A percentile compares a stretch with the other conserved stretches of the same genome.
phyloP scores from a whole-genome alignment of 202 grass and related monocot species.

The Panicum hallii region DNA sequence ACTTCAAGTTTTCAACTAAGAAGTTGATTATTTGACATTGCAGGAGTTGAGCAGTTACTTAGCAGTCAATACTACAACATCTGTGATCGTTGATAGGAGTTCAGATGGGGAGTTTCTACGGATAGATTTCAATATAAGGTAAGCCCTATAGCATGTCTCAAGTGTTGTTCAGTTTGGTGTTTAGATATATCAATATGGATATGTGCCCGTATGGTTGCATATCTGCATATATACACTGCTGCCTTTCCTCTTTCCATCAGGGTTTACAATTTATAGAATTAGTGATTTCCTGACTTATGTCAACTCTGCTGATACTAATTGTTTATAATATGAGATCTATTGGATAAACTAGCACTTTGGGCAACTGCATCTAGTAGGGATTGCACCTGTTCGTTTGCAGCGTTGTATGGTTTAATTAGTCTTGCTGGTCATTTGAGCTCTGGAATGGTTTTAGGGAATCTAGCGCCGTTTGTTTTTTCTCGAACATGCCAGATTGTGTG shows the following conservation, averaged over 20 bases:
- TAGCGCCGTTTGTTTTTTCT: background rate
- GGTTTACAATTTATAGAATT: constrained; percentile 28
- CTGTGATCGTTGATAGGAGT: constrained; percentile 96
- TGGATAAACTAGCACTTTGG: background rate
- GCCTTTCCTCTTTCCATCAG: background rate
- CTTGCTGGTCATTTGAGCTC: constrained; percentile 14
- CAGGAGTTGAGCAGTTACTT: constrained; percentile 96
- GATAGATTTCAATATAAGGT: constrained; percentile 98
- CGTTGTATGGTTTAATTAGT: background rate
- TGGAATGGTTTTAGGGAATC: background rate
- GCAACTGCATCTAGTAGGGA: constrained; percentile 3
- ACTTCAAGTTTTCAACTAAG: constrained; percentile 16
- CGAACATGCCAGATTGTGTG: no score
- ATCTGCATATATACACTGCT: constrained; percentile 24
- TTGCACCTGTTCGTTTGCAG: constrained; percentile 1
- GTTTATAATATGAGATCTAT: constrained; percentile 3
- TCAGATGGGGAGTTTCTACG: constrained; percentile 91
- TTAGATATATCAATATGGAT: constrained; percentile 27
- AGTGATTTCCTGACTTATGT: background rate
- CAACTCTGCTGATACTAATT: constrained; percentile 15
- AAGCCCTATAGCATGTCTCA: constrained; percentile 28
- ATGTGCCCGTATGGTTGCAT: constrained; percentile 15
- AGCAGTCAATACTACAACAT: constrained; percentile 81
- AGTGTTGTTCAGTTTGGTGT: background rate
- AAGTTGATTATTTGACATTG: constrained; percentile 52